Evolutionary conservation across 805 yeast genomes (phyloP).

Genomic region (Ogataea neopini): DNA sequence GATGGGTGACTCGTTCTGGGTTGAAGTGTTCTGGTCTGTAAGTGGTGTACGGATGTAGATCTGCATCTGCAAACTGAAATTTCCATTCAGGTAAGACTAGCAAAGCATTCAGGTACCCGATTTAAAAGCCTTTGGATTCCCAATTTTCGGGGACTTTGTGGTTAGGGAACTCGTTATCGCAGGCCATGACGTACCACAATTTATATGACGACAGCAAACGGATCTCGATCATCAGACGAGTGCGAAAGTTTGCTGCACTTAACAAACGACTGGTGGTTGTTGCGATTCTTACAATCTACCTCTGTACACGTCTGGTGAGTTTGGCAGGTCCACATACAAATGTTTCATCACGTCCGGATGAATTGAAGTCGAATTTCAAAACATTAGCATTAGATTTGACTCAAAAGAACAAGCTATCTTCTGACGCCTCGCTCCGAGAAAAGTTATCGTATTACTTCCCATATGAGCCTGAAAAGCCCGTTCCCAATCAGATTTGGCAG

Average conservation of each 20-base stretch:
- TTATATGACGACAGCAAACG: constrained; percentile 14
- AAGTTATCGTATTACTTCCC: constrained; percentile 75
- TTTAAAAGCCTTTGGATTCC: too few species aligned
- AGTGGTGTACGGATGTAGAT: neutral
- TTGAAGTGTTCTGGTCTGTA: too few species aligned
- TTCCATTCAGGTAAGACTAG: neutral
- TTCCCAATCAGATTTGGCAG: constrained; percentile 89
- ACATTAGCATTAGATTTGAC: constrained; percentile 15
- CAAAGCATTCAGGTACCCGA: neutral
- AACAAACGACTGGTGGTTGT: constrained; percentile 11
- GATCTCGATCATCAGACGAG: neutral
- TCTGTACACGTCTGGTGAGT: constrained; percentile 8
- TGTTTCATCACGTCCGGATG: neutral
- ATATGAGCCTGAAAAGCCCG: constrained; percentile 59
- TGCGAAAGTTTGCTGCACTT: constrained; percentile 4
- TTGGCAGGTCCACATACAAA: neutral
- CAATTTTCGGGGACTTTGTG: too few species aligned
- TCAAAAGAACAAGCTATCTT: constrained; percentile 16
- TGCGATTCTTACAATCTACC: constrained; percentile 10
- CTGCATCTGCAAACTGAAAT: neutral
- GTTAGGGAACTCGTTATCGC: too few species aligned
- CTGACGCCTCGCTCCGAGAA: constrained; percentile 40
- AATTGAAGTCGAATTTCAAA: constrained; percentile 19
- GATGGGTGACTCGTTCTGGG: too few species aligned
- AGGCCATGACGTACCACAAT: constrained; percentile 1